These are phyloP conservation scores for Arachnopeziza araneosa DNA, from an alignment of 2,329 filamentous ascomycete genomes.

Conservation along the genomic window DNA sequence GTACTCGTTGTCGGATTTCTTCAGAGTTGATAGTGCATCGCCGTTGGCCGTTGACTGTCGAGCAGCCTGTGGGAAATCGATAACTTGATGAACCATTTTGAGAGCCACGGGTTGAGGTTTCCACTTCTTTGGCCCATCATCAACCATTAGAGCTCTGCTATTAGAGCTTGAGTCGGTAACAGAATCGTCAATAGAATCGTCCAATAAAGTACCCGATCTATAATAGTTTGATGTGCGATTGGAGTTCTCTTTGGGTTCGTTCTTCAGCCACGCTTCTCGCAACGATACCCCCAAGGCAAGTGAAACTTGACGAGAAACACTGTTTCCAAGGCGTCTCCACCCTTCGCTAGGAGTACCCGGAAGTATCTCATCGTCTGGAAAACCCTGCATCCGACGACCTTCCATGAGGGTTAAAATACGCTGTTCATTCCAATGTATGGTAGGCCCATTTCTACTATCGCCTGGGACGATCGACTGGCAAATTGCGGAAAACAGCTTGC, in stretches of 20 bases:
- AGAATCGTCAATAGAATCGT: background rate
- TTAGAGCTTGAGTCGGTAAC: background rate
- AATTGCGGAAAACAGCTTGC: conserved; percentile 56
- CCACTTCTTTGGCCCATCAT: background rate
- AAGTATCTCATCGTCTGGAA: conserved; percentile 64
- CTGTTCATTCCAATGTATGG: conserved; percentile 61
- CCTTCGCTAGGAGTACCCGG: conserved; percentile 52
- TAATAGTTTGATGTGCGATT: background rate
- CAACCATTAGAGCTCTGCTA: background rate
- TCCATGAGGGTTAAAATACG: conserved; percentile 62
- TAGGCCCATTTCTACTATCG: conserved; percentile 50
- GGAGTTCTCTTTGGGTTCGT: conserved; percentile 3
- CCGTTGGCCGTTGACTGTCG: background rate
- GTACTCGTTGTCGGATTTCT: background rate
- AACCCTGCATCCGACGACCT: conserved; percentile 61
- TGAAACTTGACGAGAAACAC: conserved; percentile 64
- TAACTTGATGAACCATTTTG: background rate
- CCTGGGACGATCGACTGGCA: conserved; percentile 46
- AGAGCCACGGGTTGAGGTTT: background rate
- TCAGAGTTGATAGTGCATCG: background rate
- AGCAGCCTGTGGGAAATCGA: background rate
- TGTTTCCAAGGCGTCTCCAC: conserved; percentile 68
- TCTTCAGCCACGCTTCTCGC: conserved; percentile 47
- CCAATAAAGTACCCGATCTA: background rate
- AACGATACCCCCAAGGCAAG: conserved; percentile 60